Evolutionary conservation across 75 land plant species (phyloP), one percentile per base, ranked within the genome.

Genomic region (Chamaecyparis obtusa): DNA sequence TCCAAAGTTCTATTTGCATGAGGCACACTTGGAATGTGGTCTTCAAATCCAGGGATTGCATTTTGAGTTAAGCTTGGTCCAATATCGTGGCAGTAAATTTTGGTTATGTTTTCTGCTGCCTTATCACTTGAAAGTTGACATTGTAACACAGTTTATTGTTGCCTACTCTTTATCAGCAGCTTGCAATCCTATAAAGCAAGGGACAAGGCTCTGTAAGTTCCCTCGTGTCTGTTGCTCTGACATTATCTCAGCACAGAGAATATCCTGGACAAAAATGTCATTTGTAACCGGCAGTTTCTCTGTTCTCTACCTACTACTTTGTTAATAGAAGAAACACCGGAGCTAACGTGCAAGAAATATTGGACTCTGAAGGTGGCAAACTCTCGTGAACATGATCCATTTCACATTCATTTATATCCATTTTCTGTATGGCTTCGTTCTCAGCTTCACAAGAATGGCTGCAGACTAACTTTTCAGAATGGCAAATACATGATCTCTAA

Each of bases 381-480:
- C 14, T 36, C 37, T 14, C 7, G 36, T 76, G 19, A 76, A 76
- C 21, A 76, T 76, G 79, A 36, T 36, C 35, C 41, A 15, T 36
- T 36, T 76, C 21, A 15, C 16, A 76, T 36, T 33, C 79, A 15
- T 76, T 76, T 76, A 76, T 37, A 76, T 76, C 39, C 17, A 76
- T 35, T 76, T 4, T 35, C 32, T 36, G 79, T 76, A 36, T 76
- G 19, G 19, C 37, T 76, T 76, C 79, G 2, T 76, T 76, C 41
- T 37, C 79, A 76, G 37, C 79, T 36, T 76, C 79, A 76, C 14
- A 35, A 76, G 41, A 35, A 35, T 76, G 79, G 79, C 37, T 76
- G 79, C 16, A 33, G 7, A 76, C 41, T 76, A 76, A 76, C 79
- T 76, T 76, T 37, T 76, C 79, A 76, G 79, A 35, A 35, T 77